Percentiles rank a stretch among this genome's conserved stretches.
These are phyloP conservation scores for Gonapodya sp. DNA, from an alignment of 192 early-diverging fungal genomes.

Conservation along the genomic window DNA sequence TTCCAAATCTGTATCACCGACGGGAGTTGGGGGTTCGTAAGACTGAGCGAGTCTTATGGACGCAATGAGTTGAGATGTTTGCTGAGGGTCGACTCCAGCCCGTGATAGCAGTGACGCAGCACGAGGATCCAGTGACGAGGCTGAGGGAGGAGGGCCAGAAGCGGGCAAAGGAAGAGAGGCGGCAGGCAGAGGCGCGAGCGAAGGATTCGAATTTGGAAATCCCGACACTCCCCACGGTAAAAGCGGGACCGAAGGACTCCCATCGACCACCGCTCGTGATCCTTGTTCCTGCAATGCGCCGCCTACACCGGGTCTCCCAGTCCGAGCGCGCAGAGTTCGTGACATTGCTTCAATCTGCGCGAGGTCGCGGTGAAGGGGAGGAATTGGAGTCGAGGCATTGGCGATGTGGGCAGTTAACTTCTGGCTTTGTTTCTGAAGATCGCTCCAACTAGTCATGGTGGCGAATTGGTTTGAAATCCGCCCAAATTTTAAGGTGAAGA, in stretches of 20 bases:
- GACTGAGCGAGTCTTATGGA: slow-evolving; percentile 59
- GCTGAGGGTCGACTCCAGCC: slow-evolving; percentile 68
- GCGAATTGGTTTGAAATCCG: slow-evolving; percentile 1
- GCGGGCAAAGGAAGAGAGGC: too few relatives aligned
- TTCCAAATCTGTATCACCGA: slow-evolving; percentile 75
- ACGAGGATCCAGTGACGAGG: slow-evolving; percentile 22
- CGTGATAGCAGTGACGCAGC: slow-evolving; percentile 61
- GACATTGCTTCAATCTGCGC: slow-evolving; percentile 83
- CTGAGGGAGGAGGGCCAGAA: not conserved
- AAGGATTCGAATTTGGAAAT: slow-evolving; percentile 20
- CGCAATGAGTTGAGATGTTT: slow-evolving; percentile 45
- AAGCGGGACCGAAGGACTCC: too few relatives aligned
- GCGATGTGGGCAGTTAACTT: slow-evolving; percentile 65
- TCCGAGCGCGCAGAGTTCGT: slow-evolving; percentile 49
- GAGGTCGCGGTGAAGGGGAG: slow-evolving; percentile 72
- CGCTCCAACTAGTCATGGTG: slow-evolving; percentile 14
- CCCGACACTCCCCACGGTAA: slow-evolving; percentile 22
- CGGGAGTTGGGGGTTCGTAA: slow-evolving; percentile 61
- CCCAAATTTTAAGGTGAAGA: too few relatives aligned
- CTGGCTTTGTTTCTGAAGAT: slow-evolving; percentile 66
- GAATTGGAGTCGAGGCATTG: slow-evolving; percentile 39
- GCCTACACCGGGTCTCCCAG: slow-evolving; percentile 19
- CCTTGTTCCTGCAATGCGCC: slow-evolving; percentile 22
- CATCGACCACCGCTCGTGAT: too few relatives aligned
- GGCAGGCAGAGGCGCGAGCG: too few relatives aligned